Evolutionary conservation across 2,329 filamentous ascomycete genomes (phyloP).

Genomic region (Amauroascus niger): DNA sequence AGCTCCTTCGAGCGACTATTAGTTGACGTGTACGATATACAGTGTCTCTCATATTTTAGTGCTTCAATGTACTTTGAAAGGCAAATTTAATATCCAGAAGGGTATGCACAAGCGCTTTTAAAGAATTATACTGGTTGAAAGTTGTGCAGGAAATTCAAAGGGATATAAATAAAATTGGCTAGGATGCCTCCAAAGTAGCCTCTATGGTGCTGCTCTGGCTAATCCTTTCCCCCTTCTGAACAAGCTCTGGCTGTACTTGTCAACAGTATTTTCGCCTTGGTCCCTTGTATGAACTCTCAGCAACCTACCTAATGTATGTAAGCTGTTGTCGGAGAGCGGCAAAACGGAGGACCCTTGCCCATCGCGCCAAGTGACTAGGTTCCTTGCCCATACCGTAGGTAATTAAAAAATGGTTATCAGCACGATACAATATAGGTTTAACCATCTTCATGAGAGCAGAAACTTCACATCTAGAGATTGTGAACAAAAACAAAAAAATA

Average conservation of each 20-base stretch:
- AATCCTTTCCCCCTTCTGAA: background rate
- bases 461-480: too few relatives aligned
- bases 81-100: background rate
- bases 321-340: too few relatives aligned
- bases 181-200: background rate
- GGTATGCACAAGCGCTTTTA: too few relatives aligned
- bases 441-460: too few relatives aligned
- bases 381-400: too few relatives aligned
- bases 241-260: background rate
- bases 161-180: background rate
- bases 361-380: background rate
- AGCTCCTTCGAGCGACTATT: background rate
- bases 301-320: too few relatives aligned
- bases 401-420: background rate
- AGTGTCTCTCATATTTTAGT: background rate
- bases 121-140: too few relatives aligned
- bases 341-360: too few relatives aligned
- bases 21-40: background rate
- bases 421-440: background rate
- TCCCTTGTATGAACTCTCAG: background rate
- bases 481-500: constrained; percentile 2
- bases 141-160: too few relatives aligned
- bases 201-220: background rate
- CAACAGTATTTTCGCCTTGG: background rate
- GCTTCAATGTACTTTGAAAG: background rate